Conservation (phyloP, 2,329 filamentous ascomycete species). For the Fusarium veterinarium region DNA sequence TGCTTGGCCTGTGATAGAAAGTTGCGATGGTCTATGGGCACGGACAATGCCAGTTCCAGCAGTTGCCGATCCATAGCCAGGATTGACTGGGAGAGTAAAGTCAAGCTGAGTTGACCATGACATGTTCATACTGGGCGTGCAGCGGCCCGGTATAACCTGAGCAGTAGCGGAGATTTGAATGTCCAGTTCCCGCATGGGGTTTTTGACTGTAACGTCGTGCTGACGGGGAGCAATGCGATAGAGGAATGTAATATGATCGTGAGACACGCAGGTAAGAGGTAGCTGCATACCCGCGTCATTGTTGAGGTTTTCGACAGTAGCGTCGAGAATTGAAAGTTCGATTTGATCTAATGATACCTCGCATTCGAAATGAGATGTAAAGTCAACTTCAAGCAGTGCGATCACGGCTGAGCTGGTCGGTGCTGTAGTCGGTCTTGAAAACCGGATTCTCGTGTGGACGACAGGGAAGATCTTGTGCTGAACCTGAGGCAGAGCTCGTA, state of each 20-base stretch:
- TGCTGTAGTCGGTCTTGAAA: slow-evolving; percentile 71
- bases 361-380: slow-evolving; percentile 76
- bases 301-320: slow-evolving; percentile 69
- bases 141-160: slow-evolving; percentile 65
- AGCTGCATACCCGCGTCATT: slow-evolving; percentile 60
- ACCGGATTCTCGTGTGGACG: slow-evolving; percentile 78
- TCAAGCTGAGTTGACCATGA: slow-evolving; percentile 76
- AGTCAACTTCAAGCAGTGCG: slow-evolving; percentile 78
- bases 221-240: slow-evolving; percentile 72
- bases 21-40: slow-evolving; percentile 70
- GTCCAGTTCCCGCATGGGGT: slow-evolving; percentile 63
- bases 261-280: slow-evolving; percentile 72
- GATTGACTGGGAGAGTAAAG: slow-evolving; percentile 74
- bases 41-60: slow-evolving; percentile 67
- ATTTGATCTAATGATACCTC: slow-evolving; percentile 72
- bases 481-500: slow-evolving; percentile 72
- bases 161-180: slow-evolving; percentile 72
- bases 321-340: slow-evolving; percentile 66
- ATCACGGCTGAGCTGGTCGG: slow-evolving; percentile 72
- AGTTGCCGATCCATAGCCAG: slow-evolving; percentile 66
- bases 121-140: slow-evolving; percentile 71
- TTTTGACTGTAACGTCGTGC: slow-evolving; percentile 58
- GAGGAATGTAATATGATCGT: slow-evolving; percentile 80
- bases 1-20: slow-evolving; percentile 68
- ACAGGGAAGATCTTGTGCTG: slow-evolving; percentile 74